Conservation (phyloP, 441 rosid genomes). For the Jatropha multifida region DNA sequence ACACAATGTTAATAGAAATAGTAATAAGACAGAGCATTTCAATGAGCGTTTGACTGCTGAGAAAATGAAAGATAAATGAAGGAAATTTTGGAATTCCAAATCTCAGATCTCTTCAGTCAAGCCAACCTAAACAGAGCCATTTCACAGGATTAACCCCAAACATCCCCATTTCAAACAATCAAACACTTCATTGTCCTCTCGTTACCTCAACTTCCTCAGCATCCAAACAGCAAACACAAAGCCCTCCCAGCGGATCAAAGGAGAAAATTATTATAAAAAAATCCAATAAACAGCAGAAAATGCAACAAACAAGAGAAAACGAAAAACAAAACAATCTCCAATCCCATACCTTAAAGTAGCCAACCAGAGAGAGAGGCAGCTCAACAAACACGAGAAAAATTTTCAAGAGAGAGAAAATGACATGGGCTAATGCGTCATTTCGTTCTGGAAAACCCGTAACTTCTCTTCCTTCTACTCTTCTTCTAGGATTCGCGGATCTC, state of each 20-base stretch:
- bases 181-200: slow-evolving; percentile 2
- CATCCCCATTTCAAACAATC: not conserved
- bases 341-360: no score
- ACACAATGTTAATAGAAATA: not conserved
- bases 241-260: slow-evolving; percentile 15
- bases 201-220: slow-evolving; percentile 11
- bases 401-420: not conserved
- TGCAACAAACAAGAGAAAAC: not conserved
- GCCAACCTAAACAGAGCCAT: not conserved
- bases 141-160: not conserved
- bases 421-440: slow-evolving; percentile 24
- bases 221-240: slow-evolving; percentile 19
- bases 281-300: not conserved
- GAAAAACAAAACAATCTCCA: not conserved
- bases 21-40: not conserved
- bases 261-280: not conserved
- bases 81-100: not conserved
- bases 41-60: slow-evolving; percentile 11
- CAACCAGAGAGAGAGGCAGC: slow-evolving; percentile 12
- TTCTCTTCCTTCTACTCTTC: not conserved
- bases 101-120: slow-evolving; percentile 24
- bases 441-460: slow-evolving; percentile 1
- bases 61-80: not conserved
- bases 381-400: slow-evolving; percentile 15
- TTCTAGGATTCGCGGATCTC: slow-evolving; percentile 19